Evolutionary conservation across 441 rosid species (phyloP).

Genomic region (Isatis lusitanica): DNA sequence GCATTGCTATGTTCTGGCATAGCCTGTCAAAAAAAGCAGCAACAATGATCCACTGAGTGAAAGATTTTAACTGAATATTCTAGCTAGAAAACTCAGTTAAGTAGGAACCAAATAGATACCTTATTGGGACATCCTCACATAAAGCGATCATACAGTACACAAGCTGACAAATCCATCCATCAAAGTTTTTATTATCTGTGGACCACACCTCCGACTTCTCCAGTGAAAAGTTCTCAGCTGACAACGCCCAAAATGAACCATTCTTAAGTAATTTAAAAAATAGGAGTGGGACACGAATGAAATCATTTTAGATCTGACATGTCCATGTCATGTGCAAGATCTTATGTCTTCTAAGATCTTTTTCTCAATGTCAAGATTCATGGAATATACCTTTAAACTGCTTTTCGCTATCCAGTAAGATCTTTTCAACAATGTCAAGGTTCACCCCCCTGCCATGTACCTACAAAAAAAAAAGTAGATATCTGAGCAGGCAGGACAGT

Average conservation of each 20-base stretch:
- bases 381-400: constrained; percentile 62
- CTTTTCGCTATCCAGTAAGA: constrained; percentile 65
- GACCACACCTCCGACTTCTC: constrained; percentile 79
- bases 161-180: constrained; percentile 89
- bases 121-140: constrained; percentile 77
- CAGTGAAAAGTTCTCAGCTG: constrained; percentile 65
- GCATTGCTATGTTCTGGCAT: constrained; percentile 80
- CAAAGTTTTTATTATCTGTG: constrained; percentile 75
- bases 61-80: constrained; percentile 4
- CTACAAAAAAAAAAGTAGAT: constrained; percentile 41
- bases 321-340: constrained; percentile 11
- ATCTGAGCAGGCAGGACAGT: constrained; percentile 10
- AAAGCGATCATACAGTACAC: constrained; percentile 72
- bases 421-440: constrained; percentile 71
- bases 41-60: constrained; percentile 12
- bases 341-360: constrained; percentile 2
- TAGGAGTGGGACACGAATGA: constrained; percentile 2
- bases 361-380: neutral
- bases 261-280: constrained; percentile 22
- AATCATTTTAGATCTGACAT: neutral
- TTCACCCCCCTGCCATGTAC: constrained; percentile 85
- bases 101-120: constrained; percentile 45
- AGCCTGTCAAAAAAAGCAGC: constrained; percentile 55
- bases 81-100: constrained; percentile 8
- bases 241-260: constrained; percentile 32